A percentile compares a stretch with the other conserved stretches of the same genome.
Evolutionary conservation across 108 stramenopile genomes (phyloP).

Genomic region (Aureococcus anophagefferens): DNA sequence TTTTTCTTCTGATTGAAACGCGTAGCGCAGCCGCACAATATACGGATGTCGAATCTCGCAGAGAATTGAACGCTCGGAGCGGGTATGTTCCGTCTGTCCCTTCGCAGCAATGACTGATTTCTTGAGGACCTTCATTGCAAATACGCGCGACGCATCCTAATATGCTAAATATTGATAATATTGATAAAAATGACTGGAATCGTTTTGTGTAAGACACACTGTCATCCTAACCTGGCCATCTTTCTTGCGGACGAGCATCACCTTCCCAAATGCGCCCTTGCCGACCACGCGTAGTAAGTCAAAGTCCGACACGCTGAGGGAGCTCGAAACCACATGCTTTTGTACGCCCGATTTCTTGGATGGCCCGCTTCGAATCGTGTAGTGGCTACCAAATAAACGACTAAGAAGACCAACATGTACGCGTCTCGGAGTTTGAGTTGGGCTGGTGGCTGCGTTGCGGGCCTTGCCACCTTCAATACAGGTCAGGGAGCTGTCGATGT

Average conservation of each 20-base stretch:
- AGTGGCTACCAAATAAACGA: too few species aligned
- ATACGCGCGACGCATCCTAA: constrained; percentile 10
- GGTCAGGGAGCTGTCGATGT: background rate
- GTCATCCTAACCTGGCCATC: background rate
- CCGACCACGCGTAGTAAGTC: constrained; percentile 40
- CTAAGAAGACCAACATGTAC: too few species aligned
- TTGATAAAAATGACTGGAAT: too few species aligned
- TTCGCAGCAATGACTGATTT: constrained; percentile 25
- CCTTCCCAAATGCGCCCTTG: constrained; percentile 46
- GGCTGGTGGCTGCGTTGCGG: background rate
- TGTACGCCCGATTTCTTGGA: background rate
- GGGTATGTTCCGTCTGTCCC: constrained; percentile 37
- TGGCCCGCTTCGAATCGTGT: too few species aligned
- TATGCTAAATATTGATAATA: background rate
- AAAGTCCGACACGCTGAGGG: constrained; percentile 24
- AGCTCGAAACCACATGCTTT: background rate
- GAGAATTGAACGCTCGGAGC: constrained; percentile 26
- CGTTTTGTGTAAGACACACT: too few species aligned
- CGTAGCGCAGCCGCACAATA: constrained; percentile 30
- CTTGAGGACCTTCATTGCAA: constrained; percentile 40
- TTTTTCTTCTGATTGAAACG: constrained; percentile 33
- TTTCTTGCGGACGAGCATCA: constrained; percentile 28
- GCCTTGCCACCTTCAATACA: background rate
- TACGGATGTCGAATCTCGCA: constrained; percentile 32
- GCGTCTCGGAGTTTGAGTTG: too few species aligned